These are phyloP conservation scores for Talaromyces sp. DNA, from an alignment of 2,329 filamentous ascomycete genomes.

Conservation along the genomic window DNA sequence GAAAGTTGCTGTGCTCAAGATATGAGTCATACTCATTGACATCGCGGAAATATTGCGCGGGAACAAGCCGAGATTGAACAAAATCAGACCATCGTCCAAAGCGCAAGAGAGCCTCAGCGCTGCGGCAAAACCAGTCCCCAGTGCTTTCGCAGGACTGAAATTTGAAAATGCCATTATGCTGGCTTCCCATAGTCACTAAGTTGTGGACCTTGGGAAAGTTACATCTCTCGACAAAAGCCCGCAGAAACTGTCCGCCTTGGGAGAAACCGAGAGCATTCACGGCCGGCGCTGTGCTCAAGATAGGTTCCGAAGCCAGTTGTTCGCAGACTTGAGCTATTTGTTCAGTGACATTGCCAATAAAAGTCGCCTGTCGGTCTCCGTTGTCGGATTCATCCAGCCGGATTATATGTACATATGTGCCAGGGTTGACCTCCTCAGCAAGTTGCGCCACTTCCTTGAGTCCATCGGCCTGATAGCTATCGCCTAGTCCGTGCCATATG, in stretches of 20 bases:
- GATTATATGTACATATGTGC: conserved; percentile 79
- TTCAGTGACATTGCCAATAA: conserved; percentile 81
- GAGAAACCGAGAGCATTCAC: conserved; percentile 93
- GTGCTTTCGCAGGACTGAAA: conserved; percentile 67
- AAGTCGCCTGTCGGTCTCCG: conserved; percentile 76
- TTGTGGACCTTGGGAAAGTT: conserved; percentile 70
- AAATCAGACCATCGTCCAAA: conserved; percentile 75
- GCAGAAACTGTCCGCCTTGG: conserved; percentile 94
- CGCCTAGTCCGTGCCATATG: conserved; percentile 85
- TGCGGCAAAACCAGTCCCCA: conserved; percentile 76
- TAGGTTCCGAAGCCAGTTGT: conserved; percentile 70
- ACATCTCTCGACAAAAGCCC: conserved; percentile 84
- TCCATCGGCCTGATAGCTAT: conserved; percentile 68
- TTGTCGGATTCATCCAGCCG: conserved; percentile 63
- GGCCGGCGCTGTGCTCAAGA: conserved; percentile 75
- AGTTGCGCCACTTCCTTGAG: conserved; percentile 69
- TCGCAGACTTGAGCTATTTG: conserved; percentile 75
- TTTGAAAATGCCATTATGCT: conserved; percentile 86
- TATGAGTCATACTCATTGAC: conserved; percentile 67
- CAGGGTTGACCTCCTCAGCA: conserved; percentile 69
- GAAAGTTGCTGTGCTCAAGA: conserved; percentile 75
- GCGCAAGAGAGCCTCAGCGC: conserved; percentile 72
- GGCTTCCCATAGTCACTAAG: conserved; percentile 82
- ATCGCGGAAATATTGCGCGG: conserved; percentile 91
- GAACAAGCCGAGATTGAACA: conserved; percentile 77